Evolutionary conservation across 192 early-diverging fungal genomes (phyloP), one percentile per base, ranked within the genome.

Genomic region (Rhizophagus clarus): DNA sequence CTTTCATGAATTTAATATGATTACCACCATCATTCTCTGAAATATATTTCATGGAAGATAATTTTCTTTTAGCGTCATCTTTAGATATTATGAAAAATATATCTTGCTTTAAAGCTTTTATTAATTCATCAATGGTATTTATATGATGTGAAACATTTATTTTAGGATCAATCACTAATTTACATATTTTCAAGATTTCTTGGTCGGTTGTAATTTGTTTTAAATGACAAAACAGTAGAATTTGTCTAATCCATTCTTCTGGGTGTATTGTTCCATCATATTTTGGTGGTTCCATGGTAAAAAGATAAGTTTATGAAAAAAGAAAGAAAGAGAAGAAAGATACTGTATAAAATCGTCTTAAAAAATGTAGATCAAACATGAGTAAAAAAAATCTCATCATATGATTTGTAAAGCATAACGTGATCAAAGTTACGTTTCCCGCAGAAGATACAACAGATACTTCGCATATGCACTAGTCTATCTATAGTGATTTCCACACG

Each of bases 251-350:
- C 51, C 17, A 56, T 56, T 56, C 51, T 22, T 56, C 51, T 20
- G 51, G 51, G 17, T 56, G 51, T 0, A 56, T 56, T 17, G 51
- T 56, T 20, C 15, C 51, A 56, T 20, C 51, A 6, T 56, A 56
- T 56, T 56, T 56, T 22, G 49, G 15, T 22, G 49, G 15, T 56
- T 56, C 49, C 49, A 56, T 56, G 3, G 14, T 20, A 20, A 56
- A 56, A 56, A 56, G 49, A 85, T 83, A 79, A 82, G 0, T 45
- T 12, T 45, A 12, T 45, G 40, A 4, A 40, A 9, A 2, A 45
- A 45, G 12, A 45, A 1, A 4, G 1, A 12, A 45, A 45, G 11
- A 1, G 42, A 12, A 45, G 42, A 45, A 45, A 4, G 0, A 45
- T 0, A 42, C 8, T 10, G 8, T 42, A 10, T 10, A 8, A 10